Conservation (phyloP, 106 monocot species). For the Amphibolis antarctica region DNA sequence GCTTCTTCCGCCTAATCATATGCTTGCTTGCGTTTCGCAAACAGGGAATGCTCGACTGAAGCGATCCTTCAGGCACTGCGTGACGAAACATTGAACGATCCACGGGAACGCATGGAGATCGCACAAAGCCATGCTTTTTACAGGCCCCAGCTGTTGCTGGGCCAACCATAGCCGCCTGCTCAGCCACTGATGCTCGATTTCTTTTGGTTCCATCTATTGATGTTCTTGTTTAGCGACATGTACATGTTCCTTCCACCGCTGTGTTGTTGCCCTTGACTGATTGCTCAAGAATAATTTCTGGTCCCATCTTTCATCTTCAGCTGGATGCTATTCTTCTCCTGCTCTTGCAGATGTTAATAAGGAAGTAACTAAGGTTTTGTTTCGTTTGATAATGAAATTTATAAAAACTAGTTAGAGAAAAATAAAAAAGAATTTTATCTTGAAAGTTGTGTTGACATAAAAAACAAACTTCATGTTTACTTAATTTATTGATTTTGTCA, state of each 20-base stretch:
- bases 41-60: slow-evolving; percentile 58
- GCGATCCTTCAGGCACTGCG: slow-evolving; percentile 86
- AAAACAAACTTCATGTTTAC: no score
- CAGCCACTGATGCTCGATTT: background rate
- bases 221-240: background rate
- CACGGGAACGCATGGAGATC: slow-evolving; percentile 91
- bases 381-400: no score
- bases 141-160: slow-evolving; percentile 72
- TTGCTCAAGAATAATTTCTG: no score
- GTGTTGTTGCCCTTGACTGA: no score
- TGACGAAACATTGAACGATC: slow-evolving; percentile 94
- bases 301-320: no score
- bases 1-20: background rate
- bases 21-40: background rate
- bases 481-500: no score
- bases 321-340: no score
- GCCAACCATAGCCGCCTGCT: slow-evolving; percentile 26
- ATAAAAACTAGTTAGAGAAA: no score
- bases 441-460: no score
- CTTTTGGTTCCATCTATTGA: background rate
- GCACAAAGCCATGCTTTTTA: slow-evolving; percentile 87
- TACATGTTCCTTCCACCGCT: background rate
- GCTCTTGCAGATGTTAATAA: no score
- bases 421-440: no score
- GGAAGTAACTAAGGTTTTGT: no score